These are phyloP conservation scores for Scedosporium apiospermum DNA, from an alignment of 2,329 filamentous ascomycete species.

Conservation along the genomic window DNA sequence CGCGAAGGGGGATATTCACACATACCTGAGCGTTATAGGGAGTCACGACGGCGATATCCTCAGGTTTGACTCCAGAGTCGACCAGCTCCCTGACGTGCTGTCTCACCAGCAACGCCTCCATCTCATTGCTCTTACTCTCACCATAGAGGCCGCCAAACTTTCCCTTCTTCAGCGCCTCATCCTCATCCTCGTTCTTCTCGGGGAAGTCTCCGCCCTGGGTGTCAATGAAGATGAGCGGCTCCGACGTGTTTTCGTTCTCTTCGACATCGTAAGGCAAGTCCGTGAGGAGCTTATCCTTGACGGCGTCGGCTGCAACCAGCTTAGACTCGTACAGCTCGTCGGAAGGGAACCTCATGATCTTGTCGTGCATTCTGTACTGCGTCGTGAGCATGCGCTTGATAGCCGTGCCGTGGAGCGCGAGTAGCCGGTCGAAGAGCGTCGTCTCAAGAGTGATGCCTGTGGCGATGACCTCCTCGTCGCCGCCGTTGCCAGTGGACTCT, in stretches of 20 bases:
- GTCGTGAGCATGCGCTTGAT: conserved; percentile 95
- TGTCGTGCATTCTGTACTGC: conserved; percentile 96
- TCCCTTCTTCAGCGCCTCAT: conserved; percentile 31
- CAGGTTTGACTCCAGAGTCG: conserved; percentile 66
- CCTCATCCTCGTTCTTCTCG: conserved; percentile 68
- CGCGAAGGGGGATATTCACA: neutral
- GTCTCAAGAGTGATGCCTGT: conserved; percentile 62
- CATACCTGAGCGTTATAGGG: conserved; percentile 87
- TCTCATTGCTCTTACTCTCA: conserved; percentile 80
- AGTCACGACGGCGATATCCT: conserved; percentile 88
- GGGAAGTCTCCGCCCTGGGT: conserved; percentile 91
- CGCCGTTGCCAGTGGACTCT: conserved; percentile 24
- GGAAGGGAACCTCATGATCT: conserved; percentile 91
- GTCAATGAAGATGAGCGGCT: conserved; percentile 88
- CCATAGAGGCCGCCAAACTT: conserved; percentile 33
- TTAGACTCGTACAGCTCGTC: conserved; percentile 76
- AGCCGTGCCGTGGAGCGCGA: conserved; percentile 66
- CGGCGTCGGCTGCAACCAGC: conserved; percentile 70
- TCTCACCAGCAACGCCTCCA: conserved; percentile 74
- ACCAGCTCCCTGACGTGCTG: conserved; percentile 69
- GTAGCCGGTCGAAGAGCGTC: conserved; percentile 86
- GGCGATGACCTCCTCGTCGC: conserved; percentile 25
- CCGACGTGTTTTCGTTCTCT: conserved; percentile 75
- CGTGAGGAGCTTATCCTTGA: conserved; percentile 60
- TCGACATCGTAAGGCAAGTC: conserved; percentile 70